Conservation (phyloP, 108 stramenopile species). For the Nitzschia putrida region DNA sequence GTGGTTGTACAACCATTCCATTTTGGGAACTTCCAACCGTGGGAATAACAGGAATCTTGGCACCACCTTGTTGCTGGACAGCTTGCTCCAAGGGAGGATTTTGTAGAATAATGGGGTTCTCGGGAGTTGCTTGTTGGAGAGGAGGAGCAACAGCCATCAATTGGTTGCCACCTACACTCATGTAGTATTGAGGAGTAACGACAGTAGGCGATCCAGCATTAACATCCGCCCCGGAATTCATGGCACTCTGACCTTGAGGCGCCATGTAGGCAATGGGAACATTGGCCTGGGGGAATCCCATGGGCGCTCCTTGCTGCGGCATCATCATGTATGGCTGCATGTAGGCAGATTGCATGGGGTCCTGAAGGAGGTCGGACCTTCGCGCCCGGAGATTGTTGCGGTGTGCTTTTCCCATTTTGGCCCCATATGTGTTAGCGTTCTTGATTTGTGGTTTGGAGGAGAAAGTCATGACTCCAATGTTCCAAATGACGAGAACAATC, state of each 20-base stretch:
- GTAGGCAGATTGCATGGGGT: background rate
- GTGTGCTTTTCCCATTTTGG: slow-evolving; percentile 3
- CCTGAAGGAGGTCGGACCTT: background rate
- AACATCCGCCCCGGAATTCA: slow-evolving; percentile 5
- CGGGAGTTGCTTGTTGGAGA: background rate
- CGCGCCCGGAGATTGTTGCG: too few relatives aligned
- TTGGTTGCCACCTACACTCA: slow-evolving; percentile 7
- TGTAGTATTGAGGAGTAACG: slow-evolving; percentile 1
- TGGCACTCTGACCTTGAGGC: background rate
- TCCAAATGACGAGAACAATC: slow-evolving; percentile 45
- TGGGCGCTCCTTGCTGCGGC: background rate
- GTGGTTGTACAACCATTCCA: background rate
- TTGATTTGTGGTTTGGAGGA: slow-evolving; percentile 5
- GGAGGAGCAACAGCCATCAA: slow-evolving; percentile 17
- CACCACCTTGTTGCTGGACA: background rate
- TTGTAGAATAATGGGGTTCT: background rate
- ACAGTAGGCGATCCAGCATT: background rate
- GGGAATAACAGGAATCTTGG: background rate
- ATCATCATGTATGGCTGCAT: slow-evolving; percentile 11
- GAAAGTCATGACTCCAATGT: slow-evolving; percentile 29
- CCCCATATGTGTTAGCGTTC: slow-evolving; percentile 9
- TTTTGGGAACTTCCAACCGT: background rate
- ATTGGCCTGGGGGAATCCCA: too few relatives aligned
- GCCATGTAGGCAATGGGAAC: too few relatives aligned
- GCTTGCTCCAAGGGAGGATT: too few relatives aligned